These are phyloP conservation scores for Serendipita sp. DNA, from an alignment of 768 basidiomycete genomes.

Conservation along the genomic window DNA sequence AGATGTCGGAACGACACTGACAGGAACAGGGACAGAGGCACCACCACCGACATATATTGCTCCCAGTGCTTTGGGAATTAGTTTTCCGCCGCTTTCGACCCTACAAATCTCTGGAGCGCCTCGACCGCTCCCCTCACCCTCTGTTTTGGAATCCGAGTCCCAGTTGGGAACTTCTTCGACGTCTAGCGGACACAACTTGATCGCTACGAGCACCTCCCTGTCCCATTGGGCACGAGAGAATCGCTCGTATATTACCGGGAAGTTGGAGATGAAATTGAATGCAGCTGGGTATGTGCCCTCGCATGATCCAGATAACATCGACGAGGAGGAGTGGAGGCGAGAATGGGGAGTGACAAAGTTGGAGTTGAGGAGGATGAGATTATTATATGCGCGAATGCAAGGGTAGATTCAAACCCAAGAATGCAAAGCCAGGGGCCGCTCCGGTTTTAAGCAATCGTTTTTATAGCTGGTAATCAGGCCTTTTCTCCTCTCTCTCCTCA, in stretches of 20 bases:
- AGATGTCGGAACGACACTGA: neutral
- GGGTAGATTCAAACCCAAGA: too few species aligned
- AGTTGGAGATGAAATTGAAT: neutral
- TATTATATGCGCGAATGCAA: neutral
- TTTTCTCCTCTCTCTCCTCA: too few species aligned
- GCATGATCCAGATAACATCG: neutral
- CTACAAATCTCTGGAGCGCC: neutral
- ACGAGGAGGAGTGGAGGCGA: neutral
- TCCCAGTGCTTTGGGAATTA: neutral
- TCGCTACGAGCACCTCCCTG: neutral
- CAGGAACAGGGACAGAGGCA: neutral
- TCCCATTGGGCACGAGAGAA: neutral
- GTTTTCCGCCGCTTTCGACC: neutral
- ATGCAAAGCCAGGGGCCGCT: too few species aligned
- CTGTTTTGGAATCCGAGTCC: neutral
- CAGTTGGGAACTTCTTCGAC: neutral
- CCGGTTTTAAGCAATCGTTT: too few species aligned
- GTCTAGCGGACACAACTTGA: neutral
- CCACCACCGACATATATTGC: neutral
- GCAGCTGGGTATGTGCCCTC: neutral
- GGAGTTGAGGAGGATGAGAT: neutral
- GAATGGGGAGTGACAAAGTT: neutral
- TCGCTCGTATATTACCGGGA: neutral
- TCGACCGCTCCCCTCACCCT: neutral
- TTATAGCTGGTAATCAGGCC: too few species aligned